Evolutionary conservation across 306 rosid species (phyloP).

Genomic region (Trifolium pratense): DNA sequence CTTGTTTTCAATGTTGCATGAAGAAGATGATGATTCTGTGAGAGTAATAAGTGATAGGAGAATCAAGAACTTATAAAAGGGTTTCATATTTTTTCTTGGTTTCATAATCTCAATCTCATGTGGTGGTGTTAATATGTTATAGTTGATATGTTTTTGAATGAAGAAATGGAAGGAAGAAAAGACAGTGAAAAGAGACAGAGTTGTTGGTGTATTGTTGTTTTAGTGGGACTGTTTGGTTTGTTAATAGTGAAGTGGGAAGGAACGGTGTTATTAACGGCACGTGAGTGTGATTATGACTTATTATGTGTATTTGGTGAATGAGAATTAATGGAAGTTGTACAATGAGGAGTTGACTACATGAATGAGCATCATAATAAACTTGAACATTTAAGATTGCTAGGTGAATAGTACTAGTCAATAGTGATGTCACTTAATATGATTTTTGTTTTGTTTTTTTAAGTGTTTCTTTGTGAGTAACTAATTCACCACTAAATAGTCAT

Average conservation of each 20-base stretch:
- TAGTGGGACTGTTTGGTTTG: constrained; percentile 43
- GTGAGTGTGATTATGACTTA: constrained; percentile 19
- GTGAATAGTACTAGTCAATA: constrained; percentile 22
- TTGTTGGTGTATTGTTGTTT: neutral
- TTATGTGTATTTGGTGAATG: constrained; percentile 10
- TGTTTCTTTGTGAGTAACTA: neutral
- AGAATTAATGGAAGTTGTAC: constrained; percentile 37
- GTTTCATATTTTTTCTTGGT: constrained; percentile 41
- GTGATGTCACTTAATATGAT: constrained; percentile 53
- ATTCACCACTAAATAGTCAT: no score
- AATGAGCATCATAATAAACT: constrained; percentile 11
- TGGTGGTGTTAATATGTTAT: neutral
- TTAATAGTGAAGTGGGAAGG: constrained; percentile 47
- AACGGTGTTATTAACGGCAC: constrained; percentile 33
- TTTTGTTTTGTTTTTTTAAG: constrained; percentile 38
- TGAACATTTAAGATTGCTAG: constrained; percentile 20
- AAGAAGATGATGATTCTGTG: constrained; percentile 45
- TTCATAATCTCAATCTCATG: constrained; percentile 23
- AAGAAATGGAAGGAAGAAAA: constrained; percentile 8
- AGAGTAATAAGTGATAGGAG: constrained; percentile 45
- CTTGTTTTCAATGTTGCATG: constrained; percentile 60
- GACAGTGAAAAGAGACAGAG: neutral
- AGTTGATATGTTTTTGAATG: neutral
- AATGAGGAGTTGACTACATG: constrained; percentile 53
- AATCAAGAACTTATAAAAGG: constrained; percentile 44